Evolutionary conservation across 2,329 filamentous ascomycete species (phyloP).

Genomic region (Fusarium anguioides): DNA sequence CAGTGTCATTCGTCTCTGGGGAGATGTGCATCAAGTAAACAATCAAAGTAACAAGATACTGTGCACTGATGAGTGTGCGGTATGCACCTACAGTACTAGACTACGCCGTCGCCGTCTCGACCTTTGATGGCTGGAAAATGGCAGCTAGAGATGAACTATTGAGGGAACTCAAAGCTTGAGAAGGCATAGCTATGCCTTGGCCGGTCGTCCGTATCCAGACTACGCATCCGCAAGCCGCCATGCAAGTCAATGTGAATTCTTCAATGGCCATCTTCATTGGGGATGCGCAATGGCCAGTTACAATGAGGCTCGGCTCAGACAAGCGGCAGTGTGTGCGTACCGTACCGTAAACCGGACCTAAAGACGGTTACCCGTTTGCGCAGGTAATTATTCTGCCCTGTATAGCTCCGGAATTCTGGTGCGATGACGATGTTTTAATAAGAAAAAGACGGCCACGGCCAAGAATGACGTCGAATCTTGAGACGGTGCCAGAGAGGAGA

Average conservation of each 20-base stretch:
- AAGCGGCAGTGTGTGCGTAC: constrained; percentile 20
- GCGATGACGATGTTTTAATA: constrained; percentile 39
- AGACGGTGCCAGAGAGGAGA: constrained; percentile 33
- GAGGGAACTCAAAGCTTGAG: constrained; percentile 1
- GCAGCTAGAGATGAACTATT: constrained; percentile 11
- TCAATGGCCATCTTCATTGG: constrained; percentile 2
- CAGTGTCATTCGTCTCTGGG: constrained; percentile 39
- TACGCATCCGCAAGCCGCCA: not conserved
- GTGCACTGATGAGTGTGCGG: no score
- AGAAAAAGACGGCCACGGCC: constrained; percentile 22
- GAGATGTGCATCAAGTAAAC: constrained; percentile 32
- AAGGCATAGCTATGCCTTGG: constrained; percentile 3
- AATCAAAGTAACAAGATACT: constrained; percentile 19
- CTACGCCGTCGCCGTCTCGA: constrained; percentile 1
- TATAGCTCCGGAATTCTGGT: constrained; percentile 19
- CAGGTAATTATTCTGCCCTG: constrained; percentile 7
- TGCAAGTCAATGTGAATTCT: constrained; percentile 11
- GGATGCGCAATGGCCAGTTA: not conserved
- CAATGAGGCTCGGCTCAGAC: constrained; percentile 37
- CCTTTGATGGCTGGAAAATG: constrained; percentile 14
- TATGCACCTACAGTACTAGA: not conserved
- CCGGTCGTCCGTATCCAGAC: constrained; percentile 1
- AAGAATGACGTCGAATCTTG: constrained; percentile 43
- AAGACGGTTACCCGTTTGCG: constrained; percentile 8
- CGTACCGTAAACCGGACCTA: not conserved